Evolutionary conservation across 768 basidiomycete genomes (phyloP).

Genomic region (Tremella mesenterica): DNA sequence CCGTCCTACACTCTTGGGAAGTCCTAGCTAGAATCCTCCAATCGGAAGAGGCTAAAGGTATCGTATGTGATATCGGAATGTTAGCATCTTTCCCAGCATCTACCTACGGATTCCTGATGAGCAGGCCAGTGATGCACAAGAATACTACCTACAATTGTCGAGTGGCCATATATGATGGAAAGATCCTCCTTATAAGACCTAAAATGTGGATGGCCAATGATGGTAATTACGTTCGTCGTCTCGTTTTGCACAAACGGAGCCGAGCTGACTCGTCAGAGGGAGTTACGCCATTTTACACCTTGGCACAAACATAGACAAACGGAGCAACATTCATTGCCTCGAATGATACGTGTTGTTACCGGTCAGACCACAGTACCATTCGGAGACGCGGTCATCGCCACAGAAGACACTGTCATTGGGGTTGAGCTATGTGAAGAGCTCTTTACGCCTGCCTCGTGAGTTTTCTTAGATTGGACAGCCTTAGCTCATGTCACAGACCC

Average conservation of each 20-base stretch:
- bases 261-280: conserved; percentile 35
- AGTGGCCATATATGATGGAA: conserved; percentile 71
- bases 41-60: conserved; percentile 68
- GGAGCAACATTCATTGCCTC: conserved; percentile 86
- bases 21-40: conserved; percentile 82
- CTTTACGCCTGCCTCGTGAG: conserved; percentile 88
- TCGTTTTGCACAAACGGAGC: background rate
- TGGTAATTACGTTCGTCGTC: conserved; percentile 76
- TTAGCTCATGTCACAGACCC: conserved; percentile 55
- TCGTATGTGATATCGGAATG: conserved; percentile 97
- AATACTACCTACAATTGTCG: conserved; percentile 97
- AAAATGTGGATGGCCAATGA: conserved; percentile 99
- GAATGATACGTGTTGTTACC: conserved; percentile 78
- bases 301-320: conserved; percentile 82
- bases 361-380: conserved; percentile 89
- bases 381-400: conserved; percentile 89
- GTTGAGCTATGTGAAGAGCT: conserved; percentile 95
- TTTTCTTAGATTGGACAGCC: background rate
- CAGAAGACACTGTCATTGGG: conserved; percentile 89
- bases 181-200: conserved; percentile 88
- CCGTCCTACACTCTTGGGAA: conserved; percentile 94
- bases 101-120: background rate
- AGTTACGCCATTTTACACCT: conserved; percentile 66
- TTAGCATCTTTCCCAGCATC: conserved; percentile 45
- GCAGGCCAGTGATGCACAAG: conserved; percentile 93